Conservation (phyloP, 2,329 filamentous ascomycete genomes). For the Fusarium mexicanum region DNA sequence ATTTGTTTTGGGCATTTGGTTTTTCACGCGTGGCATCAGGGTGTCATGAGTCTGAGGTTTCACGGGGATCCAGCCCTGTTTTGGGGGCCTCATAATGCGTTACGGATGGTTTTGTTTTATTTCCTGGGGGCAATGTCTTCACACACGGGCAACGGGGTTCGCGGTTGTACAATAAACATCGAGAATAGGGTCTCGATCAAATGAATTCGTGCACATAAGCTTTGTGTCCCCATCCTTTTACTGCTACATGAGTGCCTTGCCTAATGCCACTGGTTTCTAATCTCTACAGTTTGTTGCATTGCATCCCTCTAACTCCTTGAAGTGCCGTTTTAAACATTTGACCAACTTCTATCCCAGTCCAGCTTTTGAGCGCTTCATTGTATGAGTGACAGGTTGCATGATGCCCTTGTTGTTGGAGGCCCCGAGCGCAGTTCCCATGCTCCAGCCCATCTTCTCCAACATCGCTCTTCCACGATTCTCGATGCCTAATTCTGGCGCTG, state of each 20-base stretch:
- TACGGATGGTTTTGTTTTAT: constrained; percentile 75
- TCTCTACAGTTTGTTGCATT: background rate
- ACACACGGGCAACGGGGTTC: constrained; percentile 74
- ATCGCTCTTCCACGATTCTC: constrained; percentile 87
- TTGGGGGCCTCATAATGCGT: constrained; percentile 74
- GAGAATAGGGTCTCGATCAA: constrained; percentile 69
- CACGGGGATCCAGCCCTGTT: constrained; percentile 48
- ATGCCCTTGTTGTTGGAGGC: constrained; percentile 87
- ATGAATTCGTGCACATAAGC: constrained; percentile 71
- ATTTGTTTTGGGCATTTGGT: constrained; percentile 67
- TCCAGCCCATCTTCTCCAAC: constrained; percentile 98
- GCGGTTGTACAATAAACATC: constrained; percentile 78
- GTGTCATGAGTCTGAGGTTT: constrained; percentile 66
- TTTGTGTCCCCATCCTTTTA: constrained; percentile 27
- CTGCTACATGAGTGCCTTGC: background rate
- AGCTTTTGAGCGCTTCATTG: constrained; percentile 86
- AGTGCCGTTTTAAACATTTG: background rate
- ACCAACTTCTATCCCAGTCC: constrained; percentile 71
- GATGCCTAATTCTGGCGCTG: constrained; percentile 82
- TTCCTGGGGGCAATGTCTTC: constrained; percentile 74
- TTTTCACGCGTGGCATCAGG: constrained; percentile 64
- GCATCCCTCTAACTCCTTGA: background rate
- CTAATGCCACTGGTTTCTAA: background rate
- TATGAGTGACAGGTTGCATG: constrained; percentile 82
- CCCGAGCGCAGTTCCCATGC: constrained; percentile 83